These are phyloP conservation scores for Populus alba DNA, from an alignment of 345 rosid genomes.

Conservation along the genomic window DNA sequence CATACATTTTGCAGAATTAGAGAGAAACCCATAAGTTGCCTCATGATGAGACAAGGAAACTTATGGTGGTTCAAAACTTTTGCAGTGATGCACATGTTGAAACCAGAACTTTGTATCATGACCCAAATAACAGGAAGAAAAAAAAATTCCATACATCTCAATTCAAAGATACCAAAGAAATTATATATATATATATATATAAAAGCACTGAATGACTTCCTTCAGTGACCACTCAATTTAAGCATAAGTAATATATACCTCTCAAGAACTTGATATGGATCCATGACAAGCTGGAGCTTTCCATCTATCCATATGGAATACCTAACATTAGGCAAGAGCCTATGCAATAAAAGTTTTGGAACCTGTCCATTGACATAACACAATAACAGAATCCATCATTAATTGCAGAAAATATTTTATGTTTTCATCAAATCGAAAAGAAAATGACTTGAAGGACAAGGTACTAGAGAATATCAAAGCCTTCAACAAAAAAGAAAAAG, in stretches of 20 bases:
- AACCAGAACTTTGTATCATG: neutral
- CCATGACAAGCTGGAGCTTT: constrained; percentile 79
- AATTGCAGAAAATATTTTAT: neutral
- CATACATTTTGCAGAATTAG: neutral
- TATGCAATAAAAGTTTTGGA: constrained; percentile 84
- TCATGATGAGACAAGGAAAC: neutral
- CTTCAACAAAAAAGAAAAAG: neutral
- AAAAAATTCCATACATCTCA: neutral
- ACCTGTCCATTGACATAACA: constrained; percentile 47
- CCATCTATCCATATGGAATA: constrained; percentile 94
- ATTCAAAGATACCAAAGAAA: neutral
- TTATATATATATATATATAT: neutral
- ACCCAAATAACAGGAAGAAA: neutral
- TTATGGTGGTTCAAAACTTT: neutral
- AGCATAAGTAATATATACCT: constrained; percentile 44
- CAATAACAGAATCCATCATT: constrained; percentile 7
- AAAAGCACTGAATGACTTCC: neutral
- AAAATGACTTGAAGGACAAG: neutral
- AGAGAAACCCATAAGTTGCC: neutral
- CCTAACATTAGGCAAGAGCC: constrained; percentile 67
- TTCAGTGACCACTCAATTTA: neutral
- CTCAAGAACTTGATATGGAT: constrained; percentile 88
- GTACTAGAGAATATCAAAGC: neutral
- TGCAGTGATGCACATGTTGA: neutral
- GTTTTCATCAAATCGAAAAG: neutral